Base-by-base conservation (phyloP, 768 basidiomycete genomes). In the Tylopilus sp. region DNA sequence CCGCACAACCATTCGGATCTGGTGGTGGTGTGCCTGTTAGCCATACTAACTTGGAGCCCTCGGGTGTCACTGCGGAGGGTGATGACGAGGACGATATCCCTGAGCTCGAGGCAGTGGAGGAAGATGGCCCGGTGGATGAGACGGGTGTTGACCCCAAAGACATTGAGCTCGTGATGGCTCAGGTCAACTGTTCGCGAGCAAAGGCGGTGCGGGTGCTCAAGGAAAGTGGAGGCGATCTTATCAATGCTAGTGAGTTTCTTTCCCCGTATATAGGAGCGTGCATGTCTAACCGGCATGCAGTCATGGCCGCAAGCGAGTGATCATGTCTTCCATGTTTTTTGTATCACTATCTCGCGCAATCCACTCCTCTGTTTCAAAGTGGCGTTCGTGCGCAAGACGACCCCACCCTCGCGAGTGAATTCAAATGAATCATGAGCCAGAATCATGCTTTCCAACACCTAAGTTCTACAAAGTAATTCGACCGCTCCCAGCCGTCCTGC, bases 271-370 rank as follows among this genome's bases (percentile, higher is more conserved):
- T 30, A 35, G 3, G 20, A 12, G 39, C 26, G 44, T 55, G 22
- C 58, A 39, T 21, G 20, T 33, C 58, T 69, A 44, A 55, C 28
- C 28, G 28, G 28, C 28, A 28, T 31, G 2, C 15, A 93, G 91
- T 94, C 70, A 94, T 94, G 91, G 88, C 91, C 10, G 91, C 91
- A 59, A 91, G 87, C 82, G 88, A 89, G 75, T 93, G 76, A 79
- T 75, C 57, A 59, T 58, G 57, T 61, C 63, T 51, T 56, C 59
- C 49, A 59, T 67, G 61, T 66, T 63, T 50, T 61, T 54, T 73
- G 69, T 69, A 60, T 61, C 57, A 60, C 51, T 60, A 54, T 59
- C 57, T 53, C 49, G 48, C 53, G 50, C 57, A 69, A 62, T 62
- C 50, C 49, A 61, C 50, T 43, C 35, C 53, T 43, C 53, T 61